These are phyloP conservation scores for Globisporangium orthogonon DNA, from an alignment of 352 stramenopile genomes.

Conservation along the genomic window DNA sequence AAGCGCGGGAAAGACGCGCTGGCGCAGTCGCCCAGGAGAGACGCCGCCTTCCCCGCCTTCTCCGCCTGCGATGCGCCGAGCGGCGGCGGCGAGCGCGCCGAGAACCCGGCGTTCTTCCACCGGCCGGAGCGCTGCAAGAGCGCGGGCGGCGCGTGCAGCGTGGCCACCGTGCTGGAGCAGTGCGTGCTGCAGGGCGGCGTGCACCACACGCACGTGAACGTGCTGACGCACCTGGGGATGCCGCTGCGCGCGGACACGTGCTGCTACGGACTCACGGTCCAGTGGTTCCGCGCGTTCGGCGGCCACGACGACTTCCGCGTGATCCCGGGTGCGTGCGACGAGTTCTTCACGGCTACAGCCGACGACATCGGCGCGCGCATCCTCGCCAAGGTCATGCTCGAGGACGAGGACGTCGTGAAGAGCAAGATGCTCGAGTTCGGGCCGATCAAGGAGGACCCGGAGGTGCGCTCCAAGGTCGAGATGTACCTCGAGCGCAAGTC, in stretches of 20 bases:
- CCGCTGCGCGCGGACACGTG: constrained; percentile 52
- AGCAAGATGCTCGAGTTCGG: constrained; percentile 82
- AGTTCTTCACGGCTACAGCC: constrained; percentile 76
- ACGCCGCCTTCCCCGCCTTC: background rate
- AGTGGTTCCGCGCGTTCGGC: constrained; percentile 71
- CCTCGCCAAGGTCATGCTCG: constrained; percentile 68
- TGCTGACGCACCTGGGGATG: constrained; percentile 64
- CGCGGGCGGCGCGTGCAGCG: constrained; percentile 41
- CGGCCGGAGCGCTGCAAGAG: constrained; percentile 48
- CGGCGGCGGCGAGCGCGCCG: background rate
- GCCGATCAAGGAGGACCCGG: constrained; percentile 76
- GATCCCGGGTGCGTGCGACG: constrained; percentile 50
- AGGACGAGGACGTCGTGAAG: constrained; percentile 60
- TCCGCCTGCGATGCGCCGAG: background rate
- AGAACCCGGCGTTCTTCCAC: constrained; percentile 50
- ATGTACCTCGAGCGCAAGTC: constrained; percentile 76
- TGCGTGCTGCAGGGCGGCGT: constrained; percentile 74
- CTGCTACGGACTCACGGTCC: constrained; percentile 61
- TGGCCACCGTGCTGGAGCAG: constrained; percentile 60
- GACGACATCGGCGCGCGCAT: constrained; percentile 78
- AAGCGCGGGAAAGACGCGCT: constrained; percentile 43
- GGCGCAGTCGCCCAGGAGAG: constrained; percentile 19
- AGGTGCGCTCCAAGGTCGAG: constrained; percentile 84
- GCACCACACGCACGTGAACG: constrained; percentile 80
- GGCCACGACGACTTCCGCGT: constrained; percentile 66